Evolutionary conservation across 305 asterid species (phyloP).

Genomic region (Fraxinus velutina): DNA sequence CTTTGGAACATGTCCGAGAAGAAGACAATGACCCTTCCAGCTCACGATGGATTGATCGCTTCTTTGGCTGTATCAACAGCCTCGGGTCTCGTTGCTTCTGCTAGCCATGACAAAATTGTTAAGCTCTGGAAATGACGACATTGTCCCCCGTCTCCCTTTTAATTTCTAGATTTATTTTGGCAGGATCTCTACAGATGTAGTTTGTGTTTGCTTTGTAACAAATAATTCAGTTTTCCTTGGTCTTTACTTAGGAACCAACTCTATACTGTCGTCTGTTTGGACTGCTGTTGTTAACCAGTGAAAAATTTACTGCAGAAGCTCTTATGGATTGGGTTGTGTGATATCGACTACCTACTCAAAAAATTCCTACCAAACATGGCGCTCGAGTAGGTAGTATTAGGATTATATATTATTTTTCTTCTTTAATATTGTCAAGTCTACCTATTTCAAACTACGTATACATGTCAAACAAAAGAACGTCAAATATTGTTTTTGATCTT

Average conservation of each 20-base stretch:
- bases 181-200: not conserved
- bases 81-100: slow-evolving; percentile 85
- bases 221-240: not conserved
- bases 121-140: slow-evolving; percentile 74
- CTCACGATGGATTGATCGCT: slow-evolving; percentile 80
- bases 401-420: not conserved
- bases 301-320: not conserved
- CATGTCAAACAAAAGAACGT: no score
- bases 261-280: not conserved
- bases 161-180: not conserved
- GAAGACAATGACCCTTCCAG: slow-evolving; percentile 73
- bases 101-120: slow-evolving; percentile 83
- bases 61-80: slow-evolving; percentile 70
- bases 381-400: not conserved
- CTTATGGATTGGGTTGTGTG: not conserved
- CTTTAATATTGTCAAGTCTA: not conserved
- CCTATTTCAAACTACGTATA: not conserved
- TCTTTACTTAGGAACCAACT: slow-evolving; percentile 25
- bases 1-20: slow-evolving; percentile 89
- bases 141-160: not conserved
- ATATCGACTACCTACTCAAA: not conserved
- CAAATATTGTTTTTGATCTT: not conserved
- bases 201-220: not conserved
- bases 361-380: not conserved
- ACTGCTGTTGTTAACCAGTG: not conserved